Percentiles rank a stretch among this genome's conserved stretches.
Evolutionary conservation across 2,329 filamentous ascomycete species (phyloP).

Genomic region (Botrytis paeoniae): DNA sequence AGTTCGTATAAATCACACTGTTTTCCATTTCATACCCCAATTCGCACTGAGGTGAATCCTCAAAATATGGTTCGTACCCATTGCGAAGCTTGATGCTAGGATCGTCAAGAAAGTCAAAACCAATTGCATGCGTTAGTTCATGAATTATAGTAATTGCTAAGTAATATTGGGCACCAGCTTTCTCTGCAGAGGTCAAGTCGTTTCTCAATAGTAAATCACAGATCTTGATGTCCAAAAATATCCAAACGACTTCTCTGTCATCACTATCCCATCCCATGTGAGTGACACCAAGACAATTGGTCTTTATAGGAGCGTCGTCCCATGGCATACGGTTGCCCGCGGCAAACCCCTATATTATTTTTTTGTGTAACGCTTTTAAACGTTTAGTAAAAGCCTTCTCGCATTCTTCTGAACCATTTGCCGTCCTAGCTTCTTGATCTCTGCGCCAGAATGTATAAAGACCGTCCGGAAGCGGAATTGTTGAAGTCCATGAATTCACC

Average conservation of each 20-base stretch:
- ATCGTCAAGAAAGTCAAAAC: neutral
- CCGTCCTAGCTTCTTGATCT: neutral
- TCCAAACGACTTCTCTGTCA: neutral
- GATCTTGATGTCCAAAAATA: neutral
- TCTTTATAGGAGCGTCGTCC: neutral
- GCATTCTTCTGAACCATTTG: neutral
- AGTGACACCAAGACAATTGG: neutral
- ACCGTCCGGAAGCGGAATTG: neutral
- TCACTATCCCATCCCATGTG: neutral
- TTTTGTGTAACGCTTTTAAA: neutral
- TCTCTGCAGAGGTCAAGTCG: slow-evolving; percentile 13
- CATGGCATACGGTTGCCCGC: neutral
- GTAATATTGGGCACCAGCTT: neutral
- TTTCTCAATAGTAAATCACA: neutral
- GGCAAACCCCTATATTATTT: neutral
- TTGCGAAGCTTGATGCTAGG: neutral
- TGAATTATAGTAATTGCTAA: slow-evolving; percentile 3
- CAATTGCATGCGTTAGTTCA: slow-evolving; percentile 4
- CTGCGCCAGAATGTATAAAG: slow-evolving; percentile 9
- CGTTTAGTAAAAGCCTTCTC: neutral
- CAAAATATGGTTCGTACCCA: slow-evolving; percentile 5
- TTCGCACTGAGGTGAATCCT: slow-evolving; percentile 6
- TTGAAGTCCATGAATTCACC: neutral
- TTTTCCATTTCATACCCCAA: slow-evolving; percentile 14
- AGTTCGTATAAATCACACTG: neutral